Evolutionary conservation across 371 early-diverging fungal species (phyloP).

Genomic region (Mucor velutinosus): DNA sequence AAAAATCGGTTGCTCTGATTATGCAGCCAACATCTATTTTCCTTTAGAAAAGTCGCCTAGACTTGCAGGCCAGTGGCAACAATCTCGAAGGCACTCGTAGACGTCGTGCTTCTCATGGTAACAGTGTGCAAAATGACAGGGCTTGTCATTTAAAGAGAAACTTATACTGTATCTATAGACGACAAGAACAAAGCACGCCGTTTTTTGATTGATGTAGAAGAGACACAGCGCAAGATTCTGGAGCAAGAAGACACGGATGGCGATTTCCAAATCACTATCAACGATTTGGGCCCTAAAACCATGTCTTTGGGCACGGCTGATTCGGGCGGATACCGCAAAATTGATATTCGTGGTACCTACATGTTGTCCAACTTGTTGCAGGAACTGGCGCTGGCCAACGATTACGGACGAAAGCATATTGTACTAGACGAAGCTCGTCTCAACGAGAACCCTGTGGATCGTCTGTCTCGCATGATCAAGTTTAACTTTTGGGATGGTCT

Average conservation of each 20-base stretch:
- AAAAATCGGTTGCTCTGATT: not conserved
- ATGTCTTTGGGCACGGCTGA: slow-evolving; percentile 87
- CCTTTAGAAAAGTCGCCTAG: slow-evolving; percentile 14
- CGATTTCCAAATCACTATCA: slow-evolving; percentile 92
- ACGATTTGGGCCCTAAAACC: slow-evolving; percentile 91
- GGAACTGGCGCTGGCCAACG: slow-evolving; percentile 91
- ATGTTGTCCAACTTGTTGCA: slow-evolving; percentile 93
- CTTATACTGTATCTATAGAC: slow-evolving; percentile 46
- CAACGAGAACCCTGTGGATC: slow-evolving; percentile 92
- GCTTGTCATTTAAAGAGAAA: not conserved
- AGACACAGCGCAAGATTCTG: slow-evolving; percentile 77
- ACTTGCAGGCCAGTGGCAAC: not conserved
- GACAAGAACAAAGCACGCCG: slow-evolving; percentile 74
- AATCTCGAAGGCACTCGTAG: slow-evolving; percentile 25
- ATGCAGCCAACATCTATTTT: no score
- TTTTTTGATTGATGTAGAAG: slow-evolving; percentile 87
- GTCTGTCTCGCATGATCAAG: slow-evolving; percentile 89
- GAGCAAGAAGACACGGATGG: slow-evolving; percentile 96
- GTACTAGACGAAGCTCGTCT: slow-evolving; percentile 86
- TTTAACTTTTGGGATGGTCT: slow-evolving; percentile 94
- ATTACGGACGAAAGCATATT: slow-evolving; percentile 83
- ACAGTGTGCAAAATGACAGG: not conserved
- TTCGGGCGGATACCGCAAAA: slow-evolving; percentile 84
- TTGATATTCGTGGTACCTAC: slow-evolving; percentile 94
- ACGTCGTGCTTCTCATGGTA: slow-evolving; percentile 57